Conservation (phyloP, 176 grass and related monocot species). For the Carex kokanica region DNA sequence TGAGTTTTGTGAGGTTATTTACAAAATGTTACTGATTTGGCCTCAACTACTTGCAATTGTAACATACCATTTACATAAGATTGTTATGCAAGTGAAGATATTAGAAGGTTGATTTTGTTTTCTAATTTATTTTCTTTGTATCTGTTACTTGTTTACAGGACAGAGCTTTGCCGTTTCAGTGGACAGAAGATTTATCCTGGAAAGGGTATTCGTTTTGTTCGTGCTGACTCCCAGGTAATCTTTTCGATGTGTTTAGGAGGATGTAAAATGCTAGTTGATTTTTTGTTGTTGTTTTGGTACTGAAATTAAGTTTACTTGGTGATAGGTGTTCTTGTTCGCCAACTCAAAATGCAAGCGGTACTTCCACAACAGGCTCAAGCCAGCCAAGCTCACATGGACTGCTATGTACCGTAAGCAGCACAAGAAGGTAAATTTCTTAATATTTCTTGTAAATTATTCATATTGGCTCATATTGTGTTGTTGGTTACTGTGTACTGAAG, state of each 20-base stretch:
- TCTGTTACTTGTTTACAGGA: conserved; percentile 32
- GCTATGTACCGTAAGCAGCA: conserved; percentile 94
- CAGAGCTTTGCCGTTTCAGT: conserved; percentile 94
- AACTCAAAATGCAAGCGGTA: conserved; percentile 96
- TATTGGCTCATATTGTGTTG: neutral
- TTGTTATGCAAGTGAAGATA: neutral
- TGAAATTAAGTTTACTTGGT: neutral
- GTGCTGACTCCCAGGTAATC: conserved; percentile 73
- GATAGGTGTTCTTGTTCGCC: conserved; percentile 78
- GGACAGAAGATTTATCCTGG: conserved; percentile 89
- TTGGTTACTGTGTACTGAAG: neutral
- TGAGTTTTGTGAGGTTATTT: neutral
- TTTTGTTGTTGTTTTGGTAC: neutral
- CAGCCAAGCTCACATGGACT: conserved; percentile 92
- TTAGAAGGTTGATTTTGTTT: neutral
- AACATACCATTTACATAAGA: neutral
- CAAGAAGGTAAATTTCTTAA: conserved; percentile 62
- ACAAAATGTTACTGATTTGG: neutral
- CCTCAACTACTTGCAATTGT: neutral
- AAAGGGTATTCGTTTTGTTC: conserved; percentile 83
- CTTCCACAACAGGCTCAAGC: conserved; percentile 90
- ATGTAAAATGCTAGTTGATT: neutral
- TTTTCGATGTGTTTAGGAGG: neutral
- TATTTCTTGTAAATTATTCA: neutral
- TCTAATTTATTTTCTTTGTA: neutral